Evolutionary conservation across 225 moss, liverwort and hornwort genomes (phyloP), one percentile per base, ranked within the genome.

Genomic region (Marchantia polymorpha): DNA sequence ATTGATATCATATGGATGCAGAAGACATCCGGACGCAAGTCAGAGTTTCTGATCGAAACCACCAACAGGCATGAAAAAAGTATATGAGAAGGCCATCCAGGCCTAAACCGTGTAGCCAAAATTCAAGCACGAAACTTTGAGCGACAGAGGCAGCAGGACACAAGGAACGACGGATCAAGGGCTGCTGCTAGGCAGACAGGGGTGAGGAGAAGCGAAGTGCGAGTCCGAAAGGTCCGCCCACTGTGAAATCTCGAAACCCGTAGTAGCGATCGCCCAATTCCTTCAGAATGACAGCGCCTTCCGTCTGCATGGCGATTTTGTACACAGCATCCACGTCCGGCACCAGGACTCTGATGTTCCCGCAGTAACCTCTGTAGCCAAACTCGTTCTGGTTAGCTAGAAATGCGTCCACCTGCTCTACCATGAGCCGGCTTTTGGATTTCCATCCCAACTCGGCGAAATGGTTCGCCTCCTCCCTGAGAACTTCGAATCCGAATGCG

Each of bases 361-460:
- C 93, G 49, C 82, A 81, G 75, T 93, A 91, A 10, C 85, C 89
- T 0, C 63, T 72, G 56, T 81, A 88, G 68, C 87, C 87, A 16
- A 81, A 77, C 17, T 12, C 49, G 1, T 46, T 10, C 23, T 69
- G 26, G 10, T 23, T 53, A n/a, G 12, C 69, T 20, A 77, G 25
- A 51, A 47, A 78, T 19, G 80, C 84, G 23, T 82, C 52, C 12
- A 88, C 72, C 78, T 93, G 86, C 87, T 92, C 93, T 81, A 93
- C 90, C 60, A 91, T 56, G 48, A 92, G 87, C 1, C 92, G 81
- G 56, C 78, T 85, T 69, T 84, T 88, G 2, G 83, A 78, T 55
- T 80, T 81, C 89, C 89, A 90, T 19, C 78, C 85, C 84, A 92
- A 71, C 82, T 88, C 89, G 10, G 93, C 93, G 29, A 93, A 92